Evolutionary conservation across 495 filamentous ascomycete genomes (phyloP).

Genomic region (Glarea lozoyensis): DNA sequence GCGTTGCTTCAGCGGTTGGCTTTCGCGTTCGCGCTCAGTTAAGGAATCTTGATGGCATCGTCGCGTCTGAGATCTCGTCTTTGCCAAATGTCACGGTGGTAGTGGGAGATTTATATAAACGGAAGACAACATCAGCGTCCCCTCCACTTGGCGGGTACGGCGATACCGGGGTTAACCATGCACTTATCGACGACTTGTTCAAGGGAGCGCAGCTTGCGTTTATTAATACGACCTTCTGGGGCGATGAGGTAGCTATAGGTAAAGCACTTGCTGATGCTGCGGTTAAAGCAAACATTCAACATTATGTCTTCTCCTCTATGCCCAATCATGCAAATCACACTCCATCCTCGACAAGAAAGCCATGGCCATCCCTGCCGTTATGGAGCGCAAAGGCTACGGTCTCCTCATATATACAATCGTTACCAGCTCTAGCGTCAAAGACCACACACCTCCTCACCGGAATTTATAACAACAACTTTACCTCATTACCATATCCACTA

Average conservation of each 20-base stretch:
- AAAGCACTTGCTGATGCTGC: conserved; percentile 82
- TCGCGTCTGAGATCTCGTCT: conserved; percentile 69
- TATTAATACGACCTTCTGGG: conserved; percentile 97
- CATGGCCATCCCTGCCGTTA: conserved; percentile 74
- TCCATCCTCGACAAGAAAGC: conserved; percentile 14
- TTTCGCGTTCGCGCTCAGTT: conserved; percentile 87
- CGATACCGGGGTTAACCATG: conserved; percentile 39
- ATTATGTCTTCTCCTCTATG: conserved; percentile 95
- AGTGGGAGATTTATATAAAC: conserved; percentile 67
- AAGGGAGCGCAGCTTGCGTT: conserved; percentile 78
- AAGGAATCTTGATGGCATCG: conserved; percentile 69
- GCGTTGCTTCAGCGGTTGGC: conserved; percentile 84
- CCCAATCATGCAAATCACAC: conserved; percentile 79
- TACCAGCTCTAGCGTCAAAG: conserved; percentile 45
- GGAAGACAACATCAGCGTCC: conserved; percentile 16
- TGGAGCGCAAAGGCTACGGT: conserved; percentile 90
- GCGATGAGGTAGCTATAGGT: conserved; percentile 86
- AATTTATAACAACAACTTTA: conserved; percentile 99
- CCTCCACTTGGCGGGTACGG: conserved; percentile 26
- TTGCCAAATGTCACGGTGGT: conserved; percentile 80
- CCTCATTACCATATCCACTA: conserved; percentile 80
- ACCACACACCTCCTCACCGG: conserved; percentile 87
- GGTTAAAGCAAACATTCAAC: conserved; percentile 71
- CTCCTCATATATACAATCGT: conserved; percentile 79
- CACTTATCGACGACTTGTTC: conserved; percentile 71